These are phyloP conservation scores for Diaporthe citrichinensis DNA, from an alignment of 2,329 filamentous ascomycete species.

Conservation along the genomic window DNA sequence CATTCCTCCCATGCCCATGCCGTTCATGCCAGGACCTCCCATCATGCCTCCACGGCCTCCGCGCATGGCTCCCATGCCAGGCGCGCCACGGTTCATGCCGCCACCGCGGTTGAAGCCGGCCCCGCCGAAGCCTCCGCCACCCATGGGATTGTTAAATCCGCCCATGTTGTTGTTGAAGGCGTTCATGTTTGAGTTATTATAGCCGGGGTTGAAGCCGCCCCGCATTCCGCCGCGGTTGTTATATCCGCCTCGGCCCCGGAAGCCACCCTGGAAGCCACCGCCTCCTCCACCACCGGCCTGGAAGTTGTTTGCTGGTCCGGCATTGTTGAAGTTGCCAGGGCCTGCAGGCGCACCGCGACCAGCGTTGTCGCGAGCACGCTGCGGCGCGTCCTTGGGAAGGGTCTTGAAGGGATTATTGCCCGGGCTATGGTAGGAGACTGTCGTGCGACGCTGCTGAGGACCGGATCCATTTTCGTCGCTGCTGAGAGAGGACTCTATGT, in stretches of 20 bases:
- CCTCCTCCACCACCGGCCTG: conserved; percentile 62
- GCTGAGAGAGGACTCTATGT: conserved; percentile 76
- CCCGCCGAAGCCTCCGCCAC: conserved; percentile 62
- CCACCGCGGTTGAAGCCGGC: conserved; percentile 64
- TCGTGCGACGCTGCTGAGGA: conserved; percentile 69
- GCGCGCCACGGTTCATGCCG: conserved; percentile 59
- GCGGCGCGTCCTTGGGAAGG: conserved; percentile 87
- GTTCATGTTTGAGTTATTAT: conserved; percentile 56
- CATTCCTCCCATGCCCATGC: conserved; percentile 64
- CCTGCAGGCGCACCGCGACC: conserved; percentile 64
- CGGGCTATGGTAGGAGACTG: conserved; percentile 81
- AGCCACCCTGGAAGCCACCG: conserved; percentile 58
- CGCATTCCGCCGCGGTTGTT: conserved; percentile 64
- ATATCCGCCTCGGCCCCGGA: conserved; percentile 66
- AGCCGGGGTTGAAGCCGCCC: conserved; percentile 59
- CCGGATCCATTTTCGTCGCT: conserved; percentile 63
- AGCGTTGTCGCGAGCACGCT: conserved; percentile 75
- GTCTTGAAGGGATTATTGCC: conserved; percentile 91
- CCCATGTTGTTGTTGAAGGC: conserved; percentile 41
- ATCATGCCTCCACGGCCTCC: conserved; percentile 70
- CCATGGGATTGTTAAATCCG: conserved; percentile 59
- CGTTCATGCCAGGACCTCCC: conserved; percentile 68
- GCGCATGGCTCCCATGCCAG: conserved; percentile 62
- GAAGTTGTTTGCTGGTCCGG: conserved; percentile 54
- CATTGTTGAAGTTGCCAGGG: conserved; percentile 60